phyloP scores from a whole-genome alignment of 2,329 filamentous ascomycete species.

The Fusarium illudens region DNA sequence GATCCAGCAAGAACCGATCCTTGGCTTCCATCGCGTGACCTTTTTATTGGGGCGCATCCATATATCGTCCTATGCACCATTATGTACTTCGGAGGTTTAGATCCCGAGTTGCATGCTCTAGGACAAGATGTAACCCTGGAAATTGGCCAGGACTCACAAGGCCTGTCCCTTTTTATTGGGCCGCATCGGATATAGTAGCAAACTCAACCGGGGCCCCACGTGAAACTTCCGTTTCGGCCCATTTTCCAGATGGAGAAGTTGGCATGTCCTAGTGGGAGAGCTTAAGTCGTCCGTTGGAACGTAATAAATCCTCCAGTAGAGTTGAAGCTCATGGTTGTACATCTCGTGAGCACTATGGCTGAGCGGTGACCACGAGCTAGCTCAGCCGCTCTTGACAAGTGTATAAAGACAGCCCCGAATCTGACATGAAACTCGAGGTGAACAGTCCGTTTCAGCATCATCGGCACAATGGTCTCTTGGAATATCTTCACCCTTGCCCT shows the following conservation, averaged over 20 bases:
- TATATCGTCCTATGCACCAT: neutral
- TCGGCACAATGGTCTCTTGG: slow-evolving; percentile 24
- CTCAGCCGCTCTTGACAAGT: neutral
- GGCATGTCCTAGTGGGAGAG: neutral
- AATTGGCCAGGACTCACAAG: neutral
- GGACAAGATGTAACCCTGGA: slow-evolving; percentile 5
- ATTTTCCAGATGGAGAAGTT: neutral
- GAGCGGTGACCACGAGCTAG: neutral
- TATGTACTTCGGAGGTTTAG: neutral
- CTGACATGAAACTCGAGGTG: neutral
- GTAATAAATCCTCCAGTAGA: slow-evolving; percentile 6
- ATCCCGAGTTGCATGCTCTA: neutral
- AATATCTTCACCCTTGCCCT: slow-evolving; percentile 19
- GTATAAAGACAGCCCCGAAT: neutral
- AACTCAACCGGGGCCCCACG: neutral
- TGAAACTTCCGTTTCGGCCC: slow-evolving; percentile 2
- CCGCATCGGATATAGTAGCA: slow-evolving; percentile 7
- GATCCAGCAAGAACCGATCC: neutral
- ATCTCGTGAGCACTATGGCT: neutral
- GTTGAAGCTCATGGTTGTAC: neutral
- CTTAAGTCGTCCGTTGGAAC: slow-evolving; percentile 2
- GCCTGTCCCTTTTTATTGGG: slow-evolving; percentile 17
- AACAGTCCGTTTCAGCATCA: neutral
- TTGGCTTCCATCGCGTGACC: neutral
- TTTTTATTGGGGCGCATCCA: slow-evolving; percentile 24